Conservation (phyloP, 139 green algal genomes). For the Medakamo hakoo region DNA sequence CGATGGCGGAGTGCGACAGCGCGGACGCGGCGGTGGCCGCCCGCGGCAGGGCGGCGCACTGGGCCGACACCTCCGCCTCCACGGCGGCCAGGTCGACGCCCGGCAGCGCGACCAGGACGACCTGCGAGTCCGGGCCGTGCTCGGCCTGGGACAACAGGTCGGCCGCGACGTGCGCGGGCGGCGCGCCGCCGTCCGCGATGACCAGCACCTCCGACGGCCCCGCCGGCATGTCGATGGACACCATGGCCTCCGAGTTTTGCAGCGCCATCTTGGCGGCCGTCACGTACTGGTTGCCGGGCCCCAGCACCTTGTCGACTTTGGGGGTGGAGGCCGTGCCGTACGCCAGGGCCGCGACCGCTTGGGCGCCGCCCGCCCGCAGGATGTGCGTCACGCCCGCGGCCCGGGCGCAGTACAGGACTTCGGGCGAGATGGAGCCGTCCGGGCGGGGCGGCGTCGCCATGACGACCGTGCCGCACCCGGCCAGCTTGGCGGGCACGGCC, state of each 20-base stretch:
- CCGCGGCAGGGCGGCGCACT: slow-evolving; percentile 70
- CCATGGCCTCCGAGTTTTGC: slow-evolving; percentile 86
- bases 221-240: slow-evolving; percentile 95
- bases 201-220: slow-evolving; percentile 82
- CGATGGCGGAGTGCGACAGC: slow-evolving; percentile 68
- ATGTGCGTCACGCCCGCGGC: slow-evolving; percentile 93
- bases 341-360: slow-evolving; percentile 89
- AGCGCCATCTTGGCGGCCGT: slow-evolving; percentile 87
- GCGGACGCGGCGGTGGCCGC: slow-evolving; percentile 66
- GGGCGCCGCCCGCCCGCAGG: slow-evolving; percentile 83
- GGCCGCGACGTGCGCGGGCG: slow-evolving; percentile 62
- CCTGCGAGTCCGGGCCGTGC: slow-evolving; percentile 81
- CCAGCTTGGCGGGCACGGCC: slow-evolving; percentile 67
- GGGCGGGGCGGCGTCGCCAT: slow-evolving; percentile 79
- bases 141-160: slow-evolving; percentile 96
- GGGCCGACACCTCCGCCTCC: slow-evolving; percentile 51
- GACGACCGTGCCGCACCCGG: slow-evolving; percentile 85
- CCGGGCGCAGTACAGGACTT: slow-evolving; percentile 88
- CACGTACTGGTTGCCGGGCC: slow-evolving; percentile 83
- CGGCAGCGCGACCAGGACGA: slow-evolving; percentile 82
- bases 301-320: slow-evolving; percentile 85
- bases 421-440: slow-evolving; percentile 59
- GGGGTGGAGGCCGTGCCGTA: slow-evolving; percentile 83
- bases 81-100: slow-evolving; percentile 69
- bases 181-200: slow-evolving; percentile 72